Evolutionary conservation across 1,284 basidiomycete species (phyloP), one percentile per base, ranked within the genome.

Genomic region (Athelia sp.): DNA sequence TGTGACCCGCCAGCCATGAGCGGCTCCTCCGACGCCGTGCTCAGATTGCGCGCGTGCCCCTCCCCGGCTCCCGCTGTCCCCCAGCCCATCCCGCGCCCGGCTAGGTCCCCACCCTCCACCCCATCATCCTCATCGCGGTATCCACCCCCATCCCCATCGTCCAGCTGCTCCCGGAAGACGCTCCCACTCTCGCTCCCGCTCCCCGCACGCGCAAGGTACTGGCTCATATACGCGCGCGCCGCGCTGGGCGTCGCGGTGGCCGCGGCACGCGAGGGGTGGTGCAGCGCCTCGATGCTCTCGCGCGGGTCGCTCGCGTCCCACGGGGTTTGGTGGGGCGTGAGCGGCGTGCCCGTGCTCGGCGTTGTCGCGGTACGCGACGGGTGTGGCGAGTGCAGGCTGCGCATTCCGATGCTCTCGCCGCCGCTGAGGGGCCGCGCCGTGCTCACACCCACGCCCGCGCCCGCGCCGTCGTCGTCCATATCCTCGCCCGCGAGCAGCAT

Each of bases 141-240:
- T 68, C 24, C 54, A 58, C 34, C 72, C 67, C 21, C 58, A 57
- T 1, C 76, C 75, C 0, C 74, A 75, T 3, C 73, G 74, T 73
- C 75, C 78, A 2, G 79, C 66, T 13, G 65, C 67, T 52, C 80
- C 79, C 70, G 69, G 68, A 79, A 80, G 15, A 76, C 64, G 1
- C 73, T 75, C 4, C 75, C 76, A 4, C 70, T 66, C 49, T 74
- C 74, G 14, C 66, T 63, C 4, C 69, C 71, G 13, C 26, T 29
- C 44, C 73, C 67, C 48, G 70, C 60, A 32, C 72, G 71, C 44
- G 74, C 59, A 8, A 75, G 59, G 29, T 64, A 67, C 9, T 71
- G 71, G 44, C 40, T 54, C 46, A 19, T 52, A 47, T 40, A 52
- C 47, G n/a, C n/a, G n/a, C n/a, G n/a, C n/a, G n/a, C n/a, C n/a